Conservation (phyloP, 257 asterid genomes). For the Solanum appendiculatum region DNA sequence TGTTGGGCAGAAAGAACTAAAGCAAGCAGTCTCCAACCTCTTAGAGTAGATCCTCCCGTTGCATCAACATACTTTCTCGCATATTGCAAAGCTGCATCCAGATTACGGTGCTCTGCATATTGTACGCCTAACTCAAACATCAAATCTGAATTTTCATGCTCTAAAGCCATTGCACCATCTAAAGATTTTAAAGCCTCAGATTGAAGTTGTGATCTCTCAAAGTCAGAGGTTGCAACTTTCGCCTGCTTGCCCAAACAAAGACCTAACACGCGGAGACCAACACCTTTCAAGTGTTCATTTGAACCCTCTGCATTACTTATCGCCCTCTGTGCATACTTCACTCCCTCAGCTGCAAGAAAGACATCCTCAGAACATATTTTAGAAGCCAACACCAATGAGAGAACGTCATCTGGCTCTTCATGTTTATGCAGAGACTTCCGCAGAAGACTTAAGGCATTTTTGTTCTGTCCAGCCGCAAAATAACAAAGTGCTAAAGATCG, state of each 20-base stretch:
- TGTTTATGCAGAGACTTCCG: conserved; percentile 63
- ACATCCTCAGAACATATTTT: conserved; percentile 74
- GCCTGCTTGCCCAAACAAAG: conserved; percentile 91
- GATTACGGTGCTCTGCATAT: conserved; percentile 81
- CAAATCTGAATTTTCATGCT: conserved; percentile 71
- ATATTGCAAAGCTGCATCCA: conserved; percentile 72
- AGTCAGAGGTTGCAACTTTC: conserved; percentile 69
- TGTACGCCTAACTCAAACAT: conserved; percentile 77
- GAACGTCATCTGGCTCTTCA: conserved; percentile 80
- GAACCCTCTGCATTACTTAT: conserved; percentile 42
- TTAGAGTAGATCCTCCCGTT: conserved; percentile 77
- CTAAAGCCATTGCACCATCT: conserved; percentile 58
- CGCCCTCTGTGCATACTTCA: conserved; percentile 65
- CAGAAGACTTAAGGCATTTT: conserved; percentile 61
- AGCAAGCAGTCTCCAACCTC: conserved; percentile 93
- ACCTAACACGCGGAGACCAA: conserved; percentile 76
- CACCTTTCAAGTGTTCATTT: conserved; percentile 66
- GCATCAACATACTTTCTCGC: conserved; percentile 80
- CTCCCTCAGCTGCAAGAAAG: conserved; percentile 84
- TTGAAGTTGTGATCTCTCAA: conserved; percentile 87
- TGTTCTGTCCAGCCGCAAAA: conserved; percentile 58
- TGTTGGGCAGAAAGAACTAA: conserved; percentile 85
- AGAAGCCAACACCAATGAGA: conserved; percentile 70
- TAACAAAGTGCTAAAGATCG: conserved; percentile 73
- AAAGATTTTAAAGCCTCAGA: conserved; percentile 86